Evolutionary conservation across 495 filamentous ascomycete genomes (phyloP), one percentile per base, ranked within the genome.

Genomic region (Podospora sp.): DNA sequence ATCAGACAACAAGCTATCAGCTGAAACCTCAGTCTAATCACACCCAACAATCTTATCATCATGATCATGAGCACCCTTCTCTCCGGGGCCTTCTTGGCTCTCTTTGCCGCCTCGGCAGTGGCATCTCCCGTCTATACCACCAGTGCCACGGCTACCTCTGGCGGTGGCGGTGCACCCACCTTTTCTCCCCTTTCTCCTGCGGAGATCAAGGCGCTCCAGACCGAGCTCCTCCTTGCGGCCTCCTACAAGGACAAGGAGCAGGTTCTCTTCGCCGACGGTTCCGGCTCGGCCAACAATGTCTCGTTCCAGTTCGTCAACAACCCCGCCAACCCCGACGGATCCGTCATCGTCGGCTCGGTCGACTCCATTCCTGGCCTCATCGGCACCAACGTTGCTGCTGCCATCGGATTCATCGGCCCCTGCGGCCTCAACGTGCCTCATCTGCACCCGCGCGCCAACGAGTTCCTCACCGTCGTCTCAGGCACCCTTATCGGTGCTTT

Each of bases 361-460:
- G 72, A 79, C 65, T 72, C 71, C n/a, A 81, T 82, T 66, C 81
- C 80, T 1, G 75, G 79, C 0, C 70, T 83, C 25, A 77, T 81
- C 51, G 78, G 74, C 26, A 78, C 74, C 4, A 73, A 74, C 33
- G 74, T 77, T 24, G 69, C 70, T 56, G 74, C 75, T 65, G 71
- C 75, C 24, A 68, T 81, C n/a, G 80, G 80, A 11, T 84, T 84
- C 71, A 65, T 84, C 40, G 75, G 72, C 9, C 77, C 79, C 16
- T 84, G 81, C 72, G 79, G 81, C 36, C 75, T 83, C 57, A 84
- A 84, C 68, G 80, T 77, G 0, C 80, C 81, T 5, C 81, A 84
- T 72, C 73, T 73, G 16, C 81, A 84, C 73, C 80, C 80, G 49
- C 78, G 81, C 51, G 79, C 74, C 50, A 75, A 74, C 21, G 81